phyloP scores from a whole-genome alignment of 352 stramenopile genomes.

The Pythium periplocum region DNA sequence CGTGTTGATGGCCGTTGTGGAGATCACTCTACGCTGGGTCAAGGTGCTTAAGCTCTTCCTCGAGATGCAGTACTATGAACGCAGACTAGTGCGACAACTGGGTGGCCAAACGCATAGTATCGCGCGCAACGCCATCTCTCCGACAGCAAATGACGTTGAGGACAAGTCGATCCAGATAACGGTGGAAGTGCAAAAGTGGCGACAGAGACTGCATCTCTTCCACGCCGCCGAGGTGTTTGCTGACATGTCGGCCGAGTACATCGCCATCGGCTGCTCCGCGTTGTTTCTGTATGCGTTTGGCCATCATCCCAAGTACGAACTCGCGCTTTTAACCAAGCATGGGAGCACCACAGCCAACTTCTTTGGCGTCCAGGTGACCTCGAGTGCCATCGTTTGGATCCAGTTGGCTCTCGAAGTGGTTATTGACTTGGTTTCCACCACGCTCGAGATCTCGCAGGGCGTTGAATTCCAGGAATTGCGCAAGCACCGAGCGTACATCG shows the following conservation, averaged over 20 bases:
- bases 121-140: not conserved
- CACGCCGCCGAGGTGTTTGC: conserved; percentile 9
- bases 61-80: no score
- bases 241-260: conserved; percentile 38
- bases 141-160: not conserved
- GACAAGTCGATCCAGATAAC: no score
- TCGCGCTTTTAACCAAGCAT: conserved; percentile 1
- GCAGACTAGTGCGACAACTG: not conserved
- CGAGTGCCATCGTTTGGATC: not conserved
- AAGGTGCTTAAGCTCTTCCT: no score
- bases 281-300: conserved; percentile 26
- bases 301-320: conserved; percentile 20
- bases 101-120: not conserved
- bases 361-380: no score
- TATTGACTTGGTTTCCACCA: not conserved
- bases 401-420: not conserved
- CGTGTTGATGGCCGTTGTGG: not conserved
- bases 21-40: no score
- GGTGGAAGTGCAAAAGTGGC: not conserved
- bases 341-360: not conserved
- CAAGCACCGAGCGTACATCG: not conserved
- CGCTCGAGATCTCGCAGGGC: not conserved
- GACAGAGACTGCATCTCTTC: not conserved
- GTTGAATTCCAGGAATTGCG: not conserved
- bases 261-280: conserved; percentile 29